phyloP scores from a whole-genome alignment of 257 asterid genomes.

The Jacaranda copaia region DNA sequence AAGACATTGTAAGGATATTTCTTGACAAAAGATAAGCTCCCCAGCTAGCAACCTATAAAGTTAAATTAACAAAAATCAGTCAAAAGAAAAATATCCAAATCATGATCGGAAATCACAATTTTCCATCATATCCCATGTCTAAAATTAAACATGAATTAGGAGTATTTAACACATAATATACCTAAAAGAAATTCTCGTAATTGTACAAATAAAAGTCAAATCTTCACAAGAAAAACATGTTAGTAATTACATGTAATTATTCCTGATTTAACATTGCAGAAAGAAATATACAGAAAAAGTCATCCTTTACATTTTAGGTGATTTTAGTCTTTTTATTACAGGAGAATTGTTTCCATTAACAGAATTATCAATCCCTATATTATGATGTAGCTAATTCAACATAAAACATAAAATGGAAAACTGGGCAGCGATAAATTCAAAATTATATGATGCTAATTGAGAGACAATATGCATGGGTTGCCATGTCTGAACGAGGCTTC shows the following conservation, averaged over 20 bases:
- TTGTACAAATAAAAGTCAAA: no score
- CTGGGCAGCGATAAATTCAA: not conserved
- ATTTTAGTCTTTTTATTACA: no score
- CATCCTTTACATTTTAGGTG: no score
- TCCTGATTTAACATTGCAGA: no score
- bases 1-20: constrained; percentile 48
- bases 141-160: not conserved
- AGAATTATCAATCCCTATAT: no score
- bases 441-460: not conserved
- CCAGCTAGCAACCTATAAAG: constrained; percentile 51
- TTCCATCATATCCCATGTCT: no score
- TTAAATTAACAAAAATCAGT: not conserved
- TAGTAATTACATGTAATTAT: no score
- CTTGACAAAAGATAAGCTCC: constrained; percentile 52
- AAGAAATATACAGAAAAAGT: no score
- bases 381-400: not conserved
- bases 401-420: not conserved
- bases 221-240: no score
- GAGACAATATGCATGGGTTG: constrained; percentile 27
- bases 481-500: constrained; percentile 25
- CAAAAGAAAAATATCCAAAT: not conserved
- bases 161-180: not conserved
- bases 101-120: not conserved
- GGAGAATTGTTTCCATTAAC: no score
- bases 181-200: no score